phyloP scores from a whole-genome alignment of 2,329 filamentous ascomycete genomes.

The Clarireedia homoeocarpa region DNA sequence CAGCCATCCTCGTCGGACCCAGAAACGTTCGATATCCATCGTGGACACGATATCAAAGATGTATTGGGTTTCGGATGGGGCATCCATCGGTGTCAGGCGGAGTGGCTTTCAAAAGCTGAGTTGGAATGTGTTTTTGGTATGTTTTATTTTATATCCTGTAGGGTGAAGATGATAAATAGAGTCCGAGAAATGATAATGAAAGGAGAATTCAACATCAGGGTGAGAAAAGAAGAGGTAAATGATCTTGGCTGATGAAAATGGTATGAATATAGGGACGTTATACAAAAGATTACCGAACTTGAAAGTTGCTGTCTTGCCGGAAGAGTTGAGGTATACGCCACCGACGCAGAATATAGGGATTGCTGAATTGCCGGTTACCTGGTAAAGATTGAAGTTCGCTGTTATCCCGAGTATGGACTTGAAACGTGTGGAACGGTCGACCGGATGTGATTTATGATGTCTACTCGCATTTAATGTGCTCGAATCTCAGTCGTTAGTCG shows the following conservation, averaged over 20 bases:
- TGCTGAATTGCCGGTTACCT: neutral
- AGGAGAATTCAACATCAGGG: too few relatives aligned
- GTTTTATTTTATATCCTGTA: slow-evolving; percentile 12
- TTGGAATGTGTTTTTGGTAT: slow-evolving; percentile 37
- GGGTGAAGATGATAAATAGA: neutral
- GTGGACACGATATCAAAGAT: slow-evolving; percentile 30
- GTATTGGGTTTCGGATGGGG: slow-evolving; percentile 40
- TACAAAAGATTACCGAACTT: neutral
- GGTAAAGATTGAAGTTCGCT: neutral
- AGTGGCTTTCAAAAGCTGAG: slow-evolving; percentile 36
- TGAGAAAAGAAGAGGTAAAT: neutral
- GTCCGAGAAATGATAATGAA: too few relatives aligned
- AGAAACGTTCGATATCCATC: slow-evolving; percentile 38
- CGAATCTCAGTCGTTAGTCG: too few relatives aligned
- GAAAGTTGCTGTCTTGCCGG: neutral
- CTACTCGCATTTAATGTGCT: too few relatives aligned
- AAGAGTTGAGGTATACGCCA: neutral
- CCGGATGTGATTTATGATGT: too few relatives aligned
- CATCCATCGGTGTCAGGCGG: slow-evolving; percentile 39
- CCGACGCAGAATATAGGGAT: neutral
- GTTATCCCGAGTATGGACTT: too few relatives aligned
- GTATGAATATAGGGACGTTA: neutral
- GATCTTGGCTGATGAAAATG: neutral
- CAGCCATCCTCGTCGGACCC: slow-evolving; percentile 22
- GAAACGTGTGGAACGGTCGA: too few relatives aligned